Evolutionary conservation across 108 stramenopile genomes (phyloP).

Genomic region (Nitzschia putrida): DNA sequence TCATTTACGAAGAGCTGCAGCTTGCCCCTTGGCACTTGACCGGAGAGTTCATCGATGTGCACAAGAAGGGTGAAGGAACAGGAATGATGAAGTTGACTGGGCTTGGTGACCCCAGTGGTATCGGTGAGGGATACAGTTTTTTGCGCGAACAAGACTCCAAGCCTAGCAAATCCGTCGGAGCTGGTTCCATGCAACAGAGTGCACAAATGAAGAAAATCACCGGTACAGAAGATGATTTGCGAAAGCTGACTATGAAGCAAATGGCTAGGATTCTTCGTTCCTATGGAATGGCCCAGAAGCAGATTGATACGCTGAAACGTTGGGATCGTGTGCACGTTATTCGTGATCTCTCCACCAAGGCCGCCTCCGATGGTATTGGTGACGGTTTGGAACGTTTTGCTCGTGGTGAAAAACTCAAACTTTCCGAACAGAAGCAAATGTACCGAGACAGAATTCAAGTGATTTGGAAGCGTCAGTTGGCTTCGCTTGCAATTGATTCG

Average conservation of each 20-base stretch:
- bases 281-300: conserved; percentile 81
- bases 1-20: conserved; percentile 86
- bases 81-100: conserved; percentile 89
- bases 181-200: conserved; percentile 48
- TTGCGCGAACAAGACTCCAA: conserved; percentile 70
- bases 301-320: conserved; percentile 84
- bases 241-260: conserved; percentile 91
- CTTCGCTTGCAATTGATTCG: conserved; percentile 48
- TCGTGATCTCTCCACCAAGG: conserved; percentile 88
- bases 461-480: conserved; percentile 86
- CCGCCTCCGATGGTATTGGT: conserved; percentile 84
- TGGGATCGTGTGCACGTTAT: conserved; percentile 93
- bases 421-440: conserved; percentile 84
- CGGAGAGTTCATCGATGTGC: conserved; percentile 87
- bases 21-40: conserved; percentile 83
- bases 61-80: conserved; percentile 77
- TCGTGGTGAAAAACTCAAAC: conserved; percentile 84
- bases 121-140: conserved; percentile 79
- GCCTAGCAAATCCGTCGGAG: conserved; percentile 56
- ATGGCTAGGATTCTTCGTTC: conserved; percentile 80
- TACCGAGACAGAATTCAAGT: conserved; percentile 86
- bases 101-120: conserved; percentile 85
- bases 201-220: conserved; percentile 87
- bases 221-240: conserved; percentile 83
- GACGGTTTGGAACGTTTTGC: conserved; percentile 86